These are phyloP conservation scores for Colletotrichum coccodes DNA, from an alignment of 2,329 filamentous ascomycete species.

Conservation along the genomic window DNA sequence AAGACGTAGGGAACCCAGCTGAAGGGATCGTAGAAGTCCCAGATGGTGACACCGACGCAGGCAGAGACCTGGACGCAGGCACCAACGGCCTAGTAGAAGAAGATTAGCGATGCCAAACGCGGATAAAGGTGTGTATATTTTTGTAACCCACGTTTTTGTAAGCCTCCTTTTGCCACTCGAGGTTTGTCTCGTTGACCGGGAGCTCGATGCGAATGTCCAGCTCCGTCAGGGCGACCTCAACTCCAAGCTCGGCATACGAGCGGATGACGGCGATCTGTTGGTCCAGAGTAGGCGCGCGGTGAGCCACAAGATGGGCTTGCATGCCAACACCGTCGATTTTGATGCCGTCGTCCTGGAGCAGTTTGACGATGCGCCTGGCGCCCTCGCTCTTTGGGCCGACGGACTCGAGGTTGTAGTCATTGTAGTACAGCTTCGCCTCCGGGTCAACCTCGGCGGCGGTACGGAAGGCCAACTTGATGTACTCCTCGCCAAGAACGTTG, in stretches of 20 bases:
- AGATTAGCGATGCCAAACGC: not conserved
- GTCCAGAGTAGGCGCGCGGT: conserved; percentile 51
- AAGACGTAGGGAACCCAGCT: conserved; percentile 55
- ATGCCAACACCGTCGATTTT: conserved; percentile 72
- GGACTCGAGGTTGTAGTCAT: conserved; percentile 70
- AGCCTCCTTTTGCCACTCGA: conserved; percentile 42
- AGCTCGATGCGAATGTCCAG: conserved; percentile 58
- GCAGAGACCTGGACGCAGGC: conserved; percentile 42
- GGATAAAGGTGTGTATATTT: not conserved
- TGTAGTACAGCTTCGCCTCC: conserved; percentile 65
- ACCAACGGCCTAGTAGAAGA: conserved; percentile 25
- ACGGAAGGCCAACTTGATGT: conserved; percentile 67
- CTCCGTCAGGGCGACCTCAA: conserved; percentile 66
- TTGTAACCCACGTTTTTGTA: conserved; percentile 34
- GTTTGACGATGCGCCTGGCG: conserved; percentile 55
- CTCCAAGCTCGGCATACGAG: conserved; percentile 52
- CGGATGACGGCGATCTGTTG: conserved; percentile 51
- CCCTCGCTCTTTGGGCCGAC: conserved; percentile 56
- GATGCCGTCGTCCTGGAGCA: conserved; percentile 58
- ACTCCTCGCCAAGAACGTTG: conserved; percentile 64
- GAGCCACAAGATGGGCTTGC: conserved; percentile 69
- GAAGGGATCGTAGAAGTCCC: conserved; percentile 49
- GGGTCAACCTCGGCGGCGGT: conserved; percentile 65
- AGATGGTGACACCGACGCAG: conserved; percentile 46
- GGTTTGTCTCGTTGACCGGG: conserved; percentile 40